These are phyloP conservation scores for Parasarocladium wereldwijsianum DNA, from an alignment of 2,329 filamentous ascomycete species.

Conservation along the genomic window DNA sequence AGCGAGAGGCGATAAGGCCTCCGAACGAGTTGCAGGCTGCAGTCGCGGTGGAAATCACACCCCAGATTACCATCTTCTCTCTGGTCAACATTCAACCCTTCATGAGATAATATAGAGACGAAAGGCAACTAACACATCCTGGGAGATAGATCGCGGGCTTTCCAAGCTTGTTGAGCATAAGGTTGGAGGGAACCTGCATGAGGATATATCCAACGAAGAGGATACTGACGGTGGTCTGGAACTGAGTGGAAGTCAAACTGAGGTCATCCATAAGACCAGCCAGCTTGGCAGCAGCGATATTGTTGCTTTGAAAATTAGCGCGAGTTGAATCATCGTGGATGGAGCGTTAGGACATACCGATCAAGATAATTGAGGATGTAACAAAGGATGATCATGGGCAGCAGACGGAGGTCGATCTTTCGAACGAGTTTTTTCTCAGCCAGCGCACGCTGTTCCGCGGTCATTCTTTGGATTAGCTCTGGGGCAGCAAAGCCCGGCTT, in stretches of 20 bases:
- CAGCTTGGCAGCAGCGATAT: conserved; percentile 25
- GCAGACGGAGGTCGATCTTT: conserved; percentile 45
- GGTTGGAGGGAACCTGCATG: conserved; percentile 36
- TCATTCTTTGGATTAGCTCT: conserved; percentile 21
- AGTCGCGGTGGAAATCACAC: conserved; percentile 26
- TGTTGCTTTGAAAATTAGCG: conserved; percentile 14
- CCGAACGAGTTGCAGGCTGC: conserved; percentile 17
- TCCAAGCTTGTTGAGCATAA: conserved; percentile 36
- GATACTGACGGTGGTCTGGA: conserved; percentile 31
- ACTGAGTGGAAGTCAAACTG: conserved; percentile 15
- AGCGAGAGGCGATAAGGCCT: conserved; percentile 20
- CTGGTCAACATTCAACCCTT: neutral
- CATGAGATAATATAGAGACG: too few relatives aligned
- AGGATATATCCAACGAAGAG: conserved; percentile 35
- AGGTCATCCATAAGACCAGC: conserved; percentile 31
- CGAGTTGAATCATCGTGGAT: neutral
- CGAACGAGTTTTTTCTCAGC: conserved; percentile 39
- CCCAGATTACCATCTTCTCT: conserved; percentile 31
- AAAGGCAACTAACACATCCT: conserved; percentile 20
- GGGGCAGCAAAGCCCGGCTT: conserved; percentile 11
- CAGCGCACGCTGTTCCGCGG: conserved; percentile 26
- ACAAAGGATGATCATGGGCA: conserved; percentile 49
- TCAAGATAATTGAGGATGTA: conserved; percentile 53
- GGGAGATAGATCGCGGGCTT: conserved; percentile 31
- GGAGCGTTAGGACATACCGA: conserved; percentile 9